Percentiles rank a stretch among this genome's conserved stretches.
Conservation (phyloP, 169 alveolate species). For the Plasmodium inui region DNA sequence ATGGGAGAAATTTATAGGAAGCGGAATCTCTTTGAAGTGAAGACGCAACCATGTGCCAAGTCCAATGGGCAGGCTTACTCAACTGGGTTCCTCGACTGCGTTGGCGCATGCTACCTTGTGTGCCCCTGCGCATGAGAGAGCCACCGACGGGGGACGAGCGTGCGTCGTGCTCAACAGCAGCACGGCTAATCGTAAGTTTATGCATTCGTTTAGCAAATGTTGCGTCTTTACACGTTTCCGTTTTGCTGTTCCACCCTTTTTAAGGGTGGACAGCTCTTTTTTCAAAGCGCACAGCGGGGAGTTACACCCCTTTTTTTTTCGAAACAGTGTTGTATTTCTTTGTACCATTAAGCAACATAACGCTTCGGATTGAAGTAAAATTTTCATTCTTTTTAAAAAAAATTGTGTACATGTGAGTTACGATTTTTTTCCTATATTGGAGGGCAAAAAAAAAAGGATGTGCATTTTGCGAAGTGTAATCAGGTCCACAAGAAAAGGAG, state of each 20-base stretch:
- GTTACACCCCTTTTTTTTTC: background rate
- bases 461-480: background rate
- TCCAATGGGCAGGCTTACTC: background rate
- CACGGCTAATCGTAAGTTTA: too few species aligned
- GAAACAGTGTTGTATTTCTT: background rate
- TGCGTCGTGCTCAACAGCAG: background rate
- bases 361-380: background rate
- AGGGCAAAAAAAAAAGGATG: background rate
- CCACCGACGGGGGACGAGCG: background rate
- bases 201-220: background rate
- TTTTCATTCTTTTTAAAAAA: background rate
- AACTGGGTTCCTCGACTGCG: background rate
- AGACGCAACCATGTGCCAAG: background rate
- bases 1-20: background rate
- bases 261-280: background rate
- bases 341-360: constrained; percentile 1
- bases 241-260: background rate
- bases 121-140: background rate
- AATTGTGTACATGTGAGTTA: background rate
- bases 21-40: background rate
- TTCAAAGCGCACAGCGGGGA: background rate
- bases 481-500: background rate
- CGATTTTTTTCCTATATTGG: background rate
- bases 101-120: background rate
- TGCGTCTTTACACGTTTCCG: background rate